Evolutionary conservation across 78 protist species (phyloP).

Genomic region (Dictyostelium intermedium): DNA sequence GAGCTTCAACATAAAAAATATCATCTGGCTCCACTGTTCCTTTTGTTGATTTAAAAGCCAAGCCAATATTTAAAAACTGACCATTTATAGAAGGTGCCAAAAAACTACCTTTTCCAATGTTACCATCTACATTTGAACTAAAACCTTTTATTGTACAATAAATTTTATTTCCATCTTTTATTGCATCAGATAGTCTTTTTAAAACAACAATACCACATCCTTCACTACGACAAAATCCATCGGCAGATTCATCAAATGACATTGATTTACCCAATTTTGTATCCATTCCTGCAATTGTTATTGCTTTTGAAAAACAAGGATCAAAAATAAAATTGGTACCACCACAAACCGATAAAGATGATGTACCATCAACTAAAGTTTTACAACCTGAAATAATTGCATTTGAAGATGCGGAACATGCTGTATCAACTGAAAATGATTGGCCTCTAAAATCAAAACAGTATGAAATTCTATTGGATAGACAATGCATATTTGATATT

Average conservation of each 20-base stretch:
- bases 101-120: background rate
- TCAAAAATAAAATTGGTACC: slow-evolving; percentile 79
- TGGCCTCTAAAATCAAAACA: slow-evolving; percentile 72
- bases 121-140: slow-evolving; percentile 28
- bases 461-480: background rate
- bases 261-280: background rate
- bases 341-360: slow-evolving; percentile 80
- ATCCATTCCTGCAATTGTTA: slow-evolving; percentile 55
- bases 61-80: slow-evolving; percentile 10
- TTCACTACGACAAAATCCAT: slow-evolving; percentile 68
- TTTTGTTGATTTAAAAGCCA: slow-evolving; percentile 31
- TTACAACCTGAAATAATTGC: background rate
- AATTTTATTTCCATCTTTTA: slow-evolving; percentile 21
- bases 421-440: slow-evolving; percentile 87
- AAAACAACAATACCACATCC: slow-evolving; percentile 80
- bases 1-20: slow-evolving; percentile 69
- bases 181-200: background rate
- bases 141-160: slow-evolving; percentile 10
- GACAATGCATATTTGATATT: background rate
- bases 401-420: slow-evolving; percentile 86
- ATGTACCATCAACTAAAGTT: slow-evolving; percentile 21
- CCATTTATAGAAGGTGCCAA: background rate
- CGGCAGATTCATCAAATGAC: slow-evolving; percentile 40
- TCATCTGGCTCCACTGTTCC: background rate
- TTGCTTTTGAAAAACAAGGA: slow-evolving; percentile 5